Percentiles rank a stretch among this genome's conserved stretches.
Conservation (phyloP, 1,284 basidiomycete genomes). For the Fereydounia khargensis region DNA sequence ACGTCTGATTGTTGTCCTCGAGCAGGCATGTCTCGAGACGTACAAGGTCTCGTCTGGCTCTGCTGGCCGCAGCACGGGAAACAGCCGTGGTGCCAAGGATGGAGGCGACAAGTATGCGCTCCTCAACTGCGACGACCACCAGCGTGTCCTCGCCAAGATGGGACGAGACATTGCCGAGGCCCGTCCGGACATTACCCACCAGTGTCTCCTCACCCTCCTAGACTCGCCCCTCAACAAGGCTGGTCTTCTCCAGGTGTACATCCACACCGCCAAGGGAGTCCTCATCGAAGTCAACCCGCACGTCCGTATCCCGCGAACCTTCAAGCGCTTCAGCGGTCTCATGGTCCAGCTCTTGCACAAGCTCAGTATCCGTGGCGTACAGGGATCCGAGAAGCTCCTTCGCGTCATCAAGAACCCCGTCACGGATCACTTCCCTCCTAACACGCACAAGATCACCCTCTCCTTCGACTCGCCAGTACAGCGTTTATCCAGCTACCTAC, state of each 20-base stretch:
- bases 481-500: conserved; percentile 78
- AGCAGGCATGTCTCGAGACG: conserved; percentile 91
- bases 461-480: conserved; percentile 79
- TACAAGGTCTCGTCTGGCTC: conserved; percentile 74
- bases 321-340: conserved; percentile 95
- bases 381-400: conserved; percentile 92
- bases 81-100: conserved; percentile 32
- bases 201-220: conserved; percentile 93
- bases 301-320: conserved; percentile 94
- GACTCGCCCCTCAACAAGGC: conserved; percentile 99
- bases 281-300: conserved; percentile 98
- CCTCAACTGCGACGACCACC: conserved; percentile 98
- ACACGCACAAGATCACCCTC: conserved; percentile 92
- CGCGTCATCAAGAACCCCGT: conserved; percentile 99
- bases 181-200: conserved; percentile 96
- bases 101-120: conserved; percentile 82
- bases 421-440: conserved; percentile 88
- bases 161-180: conserved; percentile 97
- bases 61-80: conserved; percentile 58
- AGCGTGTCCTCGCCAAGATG: conserved; percentile 95
- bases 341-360: conserved; percentile 99
- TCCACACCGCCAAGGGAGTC: conserved; percentile 93
- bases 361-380: conserved; percentile 89
- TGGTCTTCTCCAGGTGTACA: conserved; percentile 93
- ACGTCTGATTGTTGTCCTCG: conserved; percentile 78